phyloP scores from a whole-genome alignment of 1,284 basidiomycete genomes.

The Inonotus hispidus region DNA sequence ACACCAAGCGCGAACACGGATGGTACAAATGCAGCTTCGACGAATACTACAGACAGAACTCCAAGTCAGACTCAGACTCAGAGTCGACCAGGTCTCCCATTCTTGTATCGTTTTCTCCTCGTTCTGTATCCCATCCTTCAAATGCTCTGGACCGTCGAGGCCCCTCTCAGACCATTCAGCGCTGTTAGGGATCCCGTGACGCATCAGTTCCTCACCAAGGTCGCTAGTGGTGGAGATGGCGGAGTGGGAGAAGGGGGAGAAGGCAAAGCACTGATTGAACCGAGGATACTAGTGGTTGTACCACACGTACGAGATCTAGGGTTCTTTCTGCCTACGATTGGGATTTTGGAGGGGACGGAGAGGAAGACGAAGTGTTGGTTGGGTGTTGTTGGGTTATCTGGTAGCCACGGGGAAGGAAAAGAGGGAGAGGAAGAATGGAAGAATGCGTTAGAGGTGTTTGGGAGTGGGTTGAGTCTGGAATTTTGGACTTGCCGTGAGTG shows the following conservation, averaged over 20 bases:
- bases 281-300: slow-evolving; percentile 12
- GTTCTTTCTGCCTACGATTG: slow-evolving; percentile 10
- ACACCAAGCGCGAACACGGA: not conserved
- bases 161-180: slow-evolving; percentile 13
- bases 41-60: not conserved
- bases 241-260: too few relatives aligned
- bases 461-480: slow-evolving; percentile 1
- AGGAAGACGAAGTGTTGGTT: not conserved
- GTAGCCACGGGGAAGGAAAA: not conserved
- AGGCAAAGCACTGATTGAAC: slow-evolving; percentile 6
- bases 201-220: not conserved
- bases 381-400: not conserved
- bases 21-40: not conserved
- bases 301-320: slow-evolving; percentile 5
- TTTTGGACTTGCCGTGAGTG: slow-evolving; percentile 13
- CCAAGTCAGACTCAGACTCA: not conserved
- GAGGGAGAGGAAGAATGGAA: slow-evolving; percentile 9
- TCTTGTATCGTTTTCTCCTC: slow-evolving; percentile 9
- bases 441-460: slow-evolving; percentile 8
- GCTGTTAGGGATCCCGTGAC: slow-evolving; percentile 9
- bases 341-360: not conserved
- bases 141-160: slow-evolving; percentile 15
- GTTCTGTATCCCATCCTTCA: slow-evolving; percentile 12
- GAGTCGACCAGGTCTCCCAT: not conserved
- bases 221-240: too few relatives aligned